Evolutionary conservation across 2,329 filamentous ascomycete genomes (phyloP), one percentile per base, ranked within the genome.

Genomic region (Monosporascus sp.): DNA sequence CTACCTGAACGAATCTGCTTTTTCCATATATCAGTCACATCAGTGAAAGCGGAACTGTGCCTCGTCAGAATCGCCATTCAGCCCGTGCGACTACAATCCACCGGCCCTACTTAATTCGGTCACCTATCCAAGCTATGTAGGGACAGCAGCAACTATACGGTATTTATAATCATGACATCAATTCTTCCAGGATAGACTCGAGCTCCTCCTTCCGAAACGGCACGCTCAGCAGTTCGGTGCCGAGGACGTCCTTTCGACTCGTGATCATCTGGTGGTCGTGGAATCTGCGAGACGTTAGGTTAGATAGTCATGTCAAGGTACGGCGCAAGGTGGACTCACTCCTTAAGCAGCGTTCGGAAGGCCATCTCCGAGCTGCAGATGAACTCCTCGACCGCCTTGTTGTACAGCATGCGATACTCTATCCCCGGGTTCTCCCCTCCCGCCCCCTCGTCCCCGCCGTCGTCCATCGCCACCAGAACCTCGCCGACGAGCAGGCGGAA

Each of bases 181-280:
- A 68, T 54, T 97, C 94, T 66, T 97, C 93, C 57, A 97, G 70
- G 47, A 96, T 88, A 1, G 81, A 85, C 70, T 97, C 93, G 65
- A 97, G 76, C 71, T 99, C 94, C 58, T 96, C 91, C 60, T 86
- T 87, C 44, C 86, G 79, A 65, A 97, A 90, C 0, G 94, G 94
- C 15, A 96, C 83, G 60, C 89, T 88, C 47, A 99, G 71, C 50
- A 94, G 75, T 68, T 97, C 94, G 2, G 88, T 92, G 3, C 94
- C 94, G 52, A 92, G 76, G 0, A 82, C 81, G 68, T 99, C 93
- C 66, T 93, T 93, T 57, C 85, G 83, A 56, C 89, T 95, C 51
- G 90, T 90, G 57, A 99, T 88, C 84, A 99, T 97, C 66, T 97
- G 90, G 74, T 99, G 94, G 65, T 99, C 94, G 67, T 97, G 90